A percentile compares a stretch with the other conserved stretches of the same genome.
Evolutionary conservation across 192 early-diverging fungal genomes (phyloP).

Genomic region (Linnemannia hyalina): DNA sequence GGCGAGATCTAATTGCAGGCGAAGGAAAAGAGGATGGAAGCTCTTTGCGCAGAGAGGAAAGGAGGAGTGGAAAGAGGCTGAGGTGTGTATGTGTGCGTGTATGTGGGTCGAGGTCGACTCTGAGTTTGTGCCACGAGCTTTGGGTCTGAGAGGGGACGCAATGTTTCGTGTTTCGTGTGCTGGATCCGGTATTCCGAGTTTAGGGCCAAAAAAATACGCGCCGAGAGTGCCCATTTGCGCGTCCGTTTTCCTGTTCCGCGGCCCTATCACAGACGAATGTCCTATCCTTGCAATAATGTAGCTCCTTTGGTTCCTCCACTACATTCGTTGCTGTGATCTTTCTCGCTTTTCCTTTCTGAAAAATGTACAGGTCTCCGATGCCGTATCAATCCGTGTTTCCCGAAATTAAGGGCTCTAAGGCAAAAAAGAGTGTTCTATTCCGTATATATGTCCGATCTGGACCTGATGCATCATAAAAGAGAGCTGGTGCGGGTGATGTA

Average conservation of each 20-base stretch:
- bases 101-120: background rate
- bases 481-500: background rate
- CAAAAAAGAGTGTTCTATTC: background rate
- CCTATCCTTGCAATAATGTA: too few species aligned
- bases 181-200: slow-evolving; percentile 6
- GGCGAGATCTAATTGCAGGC: background rate
- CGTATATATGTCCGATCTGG: background rate
- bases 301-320: background rate
- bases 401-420: background rate
- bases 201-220: background rate
- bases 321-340: background rate
- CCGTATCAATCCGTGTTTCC: background rate
- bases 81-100: background rate
- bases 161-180: background rate
- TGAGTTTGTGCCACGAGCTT: background rate
- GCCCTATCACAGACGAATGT: too few species aligned
- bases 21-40: background rate
- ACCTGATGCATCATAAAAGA: background rate
- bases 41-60: background rate
- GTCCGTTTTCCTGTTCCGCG: background rate
- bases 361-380: too few species aligned
- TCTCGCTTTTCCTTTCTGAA: background rate
- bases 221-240: background rate
- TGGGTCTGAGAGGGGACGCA: background rate
- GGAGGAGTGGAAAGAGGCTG: background rate